phyloP scores from a whole-genome alignment of 305 asterid species.

The Rubia peregrina region DNA sequence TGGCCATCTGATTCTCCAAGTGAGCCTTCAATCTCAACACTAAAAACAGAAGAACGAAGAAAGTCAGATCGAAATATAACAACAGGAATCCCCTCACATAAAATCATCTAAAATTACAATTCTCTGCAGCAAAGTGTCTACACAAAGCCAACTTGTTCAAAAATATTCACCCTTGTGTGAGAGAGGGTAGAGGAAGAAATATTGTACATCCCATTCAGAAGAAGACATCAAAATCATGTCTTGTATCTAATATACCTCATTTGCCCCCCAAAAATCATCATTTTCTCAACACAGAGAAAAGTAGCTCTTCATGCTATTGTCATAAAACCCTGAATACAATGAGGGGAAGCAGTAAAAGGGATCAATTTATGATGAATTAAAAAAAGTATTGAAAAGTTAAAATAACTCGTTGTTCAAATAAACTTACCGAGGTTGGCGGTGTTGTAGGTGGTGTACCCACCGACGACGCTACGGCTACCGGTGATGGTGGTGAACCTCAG shows the following conservation, averaged over 20 bases:
- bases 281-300: background rate
- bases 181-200: background rate
- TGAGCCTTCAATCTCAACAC: conserved; percentile 65
- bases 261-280: background rate
- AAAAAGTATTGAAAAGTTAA: too few species aligned
- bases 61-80: conserved; percentile 9
- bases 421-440: conserved; percentile 69
- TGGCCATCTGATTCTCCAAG: conserved; percentile 53
- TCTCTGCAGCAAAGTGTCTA: background rate
- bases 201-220: background rate
- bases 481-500: conserved; percentile 51
- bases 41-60: too few species aligned
- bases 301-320: background rate
- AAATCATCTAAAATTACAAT: background rate
- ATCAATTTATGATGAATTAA: too few species aligned
- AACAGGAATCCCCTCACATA: conserved; percentile 3
- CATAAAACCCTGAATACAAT: too few species aligned
- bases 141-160: background rate
- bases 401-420: background rate
- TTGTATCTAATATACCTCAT: too few species aligned
- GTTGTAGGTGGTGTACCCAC: conserved; percentile 61
- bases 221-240: background rate
- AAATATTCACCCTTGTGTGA: background rate
- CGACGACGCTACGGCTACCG: conserved; percentile 51
- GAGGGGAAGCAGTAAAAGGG: too few species aligned